These are phyloP conservation scores for Eutypella sp. DNA, from an alignment of 2,329 filamentous ascomycete genomes.

Conservation along the genomic window DNA sequence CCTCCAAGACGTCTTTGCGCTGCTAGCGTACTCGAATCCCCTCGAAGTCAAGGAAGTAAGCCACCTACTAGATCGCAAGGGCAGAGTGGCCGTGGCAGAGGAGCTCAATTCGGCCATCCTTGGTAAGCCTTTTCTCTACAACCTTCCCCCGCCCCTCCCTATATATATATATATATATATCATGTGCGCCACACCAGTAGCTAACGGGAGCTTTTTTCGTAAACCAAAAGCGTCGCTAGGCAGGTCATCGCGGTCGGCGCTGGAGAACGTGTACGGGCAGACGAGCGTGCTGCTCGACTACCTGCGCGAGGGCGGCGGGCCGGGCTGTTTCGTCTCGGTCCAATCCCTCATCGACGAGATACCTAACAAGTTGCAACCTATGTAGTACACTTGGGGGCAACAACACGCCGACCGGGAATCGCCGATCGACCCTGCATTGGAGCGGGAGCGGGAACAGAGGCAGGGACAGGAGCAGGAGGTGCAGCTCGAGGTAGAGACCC, in stretches of 20 bases:
- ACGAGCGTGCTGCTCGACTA: slow-evolving; percentile 82
- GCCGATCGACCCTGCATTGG: too few species aligned
- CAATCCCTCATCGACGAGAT: slow-evolving; percentile 45
- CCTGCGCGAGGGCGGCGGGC: slow-evolving; percentile 70
- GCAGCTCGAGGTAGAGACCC: too few species aligned
- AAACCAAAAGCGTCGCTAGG: slow-evolving; percentile 84
- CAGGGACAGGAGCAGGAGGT: too few species aligned
- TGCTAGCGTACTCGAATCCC: slow-evolving; percentile 83
- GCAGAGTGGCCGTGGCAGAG: slow-evolving; percentile 76
- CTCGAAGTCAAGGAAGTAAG: slow-evolving; percentile 68
- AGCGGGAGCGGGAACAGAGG: too few species aligned
- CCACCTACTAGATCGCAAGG: slow-evolving; percentile 70
- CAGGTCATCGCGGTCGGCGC: slow-evolving; percentile 78
- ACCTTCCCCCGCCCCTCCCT: neutral
- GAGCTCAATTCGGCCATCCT: slow-evolving; percentile 92
- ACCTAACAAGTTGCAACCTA: slow-evolving; percentile 30
- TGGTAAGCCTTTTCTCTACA: slow-evolving; percentile 59
- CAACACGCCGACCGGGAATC: too few species aligned
- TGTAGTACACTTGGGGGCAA: too few species aligned
- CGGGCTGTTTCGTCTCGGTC: slow-evolving; percentile 73
- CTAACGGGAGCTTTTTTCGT: slow-evolving; percentile 12
- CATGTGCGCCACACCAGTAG: neutral
- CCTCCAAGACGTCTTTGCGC: slow-evolving; percentile 78
- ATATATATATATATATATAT: too few species aligned
- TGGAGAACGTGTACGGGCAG: slow-evolving; percentile 83